Evolutionary conservation across 1,284 basidiomycete species (phyloP).

Genomic region (Papiliotrema fonsecae): DNA sequence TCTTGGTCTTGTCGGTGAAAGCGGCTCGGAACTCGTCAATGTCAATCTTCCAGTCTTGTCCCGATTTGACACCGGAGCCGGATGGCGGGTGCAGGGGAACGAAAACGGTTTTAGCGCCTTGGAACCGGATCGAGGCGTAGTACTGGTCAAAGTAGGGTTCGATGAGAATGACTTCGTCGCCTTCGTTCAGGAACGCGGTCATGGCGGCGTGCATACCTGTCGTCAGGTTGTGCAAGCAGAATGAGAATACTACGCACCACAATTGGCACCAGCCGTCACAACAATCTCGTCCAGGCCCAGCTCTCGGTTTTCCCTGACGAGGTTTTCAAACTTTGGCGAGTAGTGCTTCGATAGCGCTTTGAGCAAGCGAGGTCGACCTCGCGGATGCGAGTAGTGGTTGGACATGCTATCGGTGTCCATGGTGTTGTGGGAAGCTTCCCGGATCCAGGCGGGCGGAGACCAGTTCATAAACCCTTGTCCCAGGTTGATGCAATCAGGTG

Average conservation of each 20-base stretch:
- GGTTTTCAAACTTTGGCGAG: slow-evolving; percentile 55
- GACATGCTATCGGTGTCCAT: slow-evolving; percentile 59
- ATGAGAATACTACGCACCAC: slow-evolving; percentile 57
- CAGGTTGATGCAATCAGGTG: slow-evolving; percentile 80
- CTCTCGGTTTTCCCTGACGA: slow-evolving; percentile 56
- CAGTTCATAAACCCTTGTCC: slow-evolving; percentile 89
- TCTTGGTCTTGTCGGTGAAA: slow-evolving; percentile 80
- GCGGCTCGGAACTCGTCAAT: slow-evolving; percentile 77
- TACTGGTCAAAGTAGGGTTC: slow-evolving; percentile 99
- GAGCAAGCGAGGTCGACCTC: slow-evolving; percentile 76
- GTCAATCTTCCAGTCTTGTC: slow-evolving; percentile 78
- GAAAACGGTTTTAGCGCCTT: slow-evolving; percentile 86
- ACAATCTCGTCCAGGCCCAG: slow-evolving; percentile 87
- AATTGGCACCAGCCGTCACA: slow-evolving; percentile 92
- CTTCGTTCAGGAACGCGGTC: slow-evolving; percentile 77
- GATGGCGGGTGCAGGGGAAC: slow-evolving; percentile 86
- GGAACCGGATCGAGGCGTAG: slow-evolving; percentile 84
- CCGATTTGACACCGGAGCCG: slow-evolving; percentile 58
- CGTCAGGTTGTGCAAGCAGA: neutral
- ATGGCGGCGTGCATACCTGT: slow-evolving; percentile 86
- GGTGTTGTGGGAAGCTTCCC: slow-evolving; percentile 67
- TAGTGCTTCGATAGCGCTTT: slow-evolving; percentile 79
- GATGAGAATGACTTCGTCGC: slow-evolving; percentile 97
- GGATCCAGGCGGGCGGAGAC: slow-evolving; percentile 77
- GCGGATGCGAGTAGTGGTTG: slow-evolving; percentile 89